These are phyloP conservation scores for Termitomyces sp. DNA, from an alignment of 768 basidiomycete species.

Conservation along the genomic window DNA sequence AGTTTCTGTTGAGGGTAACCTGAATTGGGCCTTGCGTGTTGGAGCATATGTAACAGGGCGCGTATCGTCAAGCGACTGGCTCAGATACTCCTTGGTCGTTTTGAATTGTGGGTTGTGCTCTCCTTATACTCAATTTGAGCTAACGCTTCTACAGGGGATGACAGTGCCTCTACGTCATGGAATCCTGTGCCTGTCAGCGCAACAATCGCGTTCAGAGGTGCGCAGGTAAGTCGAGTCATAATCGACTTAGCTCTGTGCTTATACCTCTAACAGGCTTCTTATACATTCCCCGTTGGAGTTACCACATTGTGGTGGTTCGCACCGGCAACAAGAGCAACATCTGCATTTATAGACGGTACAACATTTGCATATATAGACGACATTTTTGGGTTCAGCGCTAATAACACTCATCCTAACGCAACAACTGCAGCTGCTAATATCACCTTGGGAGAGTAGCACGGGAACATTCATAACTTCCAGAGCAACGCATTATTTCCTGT, in stretches of 20 bases:
- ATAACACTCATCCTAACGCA: not conserved
- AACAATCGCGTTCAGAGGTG: constrained; percentile 63
- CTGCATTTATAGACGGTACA: not conserved
- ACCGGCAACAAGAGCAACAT: constrained; percentile 6
- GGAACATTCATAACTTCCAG: not conserved
- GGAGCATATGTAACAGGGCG: constrained; percentile 63
- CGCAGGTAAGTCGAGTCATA: constrained; percentile 38
- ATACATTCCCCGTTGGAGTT: constrained; percentile 78
- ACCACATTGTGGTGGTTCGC: constrained; percentile 53
- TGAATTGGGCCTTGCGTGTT: constrained; percentile 59
- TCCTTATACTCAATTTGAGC: not conserved
- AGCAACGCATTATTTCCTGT: too few relatives aligned
- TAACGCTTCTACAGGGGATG: constrained; percentile 34
- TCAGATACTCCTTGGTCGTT: constrained; percentile 69
- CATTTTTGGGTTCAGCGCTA: constrained; percentile 8
- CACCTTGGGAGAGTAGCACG: not conserved
- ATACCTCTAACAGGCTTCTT: constrained; percentile 42
- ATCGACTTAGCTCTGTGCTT: not conserved
- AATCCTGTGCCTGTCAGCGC: constrained; percentile 50
- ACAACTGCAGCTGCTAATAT: not conserved
- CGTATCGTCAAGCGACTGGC: constrained; percentile 49
- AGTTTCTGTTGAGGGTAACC: constrained; percentile 53
- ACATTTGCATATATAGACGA: not conserved
- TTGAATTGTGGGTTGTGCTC: constrained; percentile 51
- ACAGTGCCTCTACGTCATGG: constrained; percentile 46